Percentiles rank a stretch among this genome's conserved stretches.
These are phyloP conservation scores for Oenanthe sinensis DNA, from an alignment of 129 eudicot species.

Conservation along the genomic window DNA sequence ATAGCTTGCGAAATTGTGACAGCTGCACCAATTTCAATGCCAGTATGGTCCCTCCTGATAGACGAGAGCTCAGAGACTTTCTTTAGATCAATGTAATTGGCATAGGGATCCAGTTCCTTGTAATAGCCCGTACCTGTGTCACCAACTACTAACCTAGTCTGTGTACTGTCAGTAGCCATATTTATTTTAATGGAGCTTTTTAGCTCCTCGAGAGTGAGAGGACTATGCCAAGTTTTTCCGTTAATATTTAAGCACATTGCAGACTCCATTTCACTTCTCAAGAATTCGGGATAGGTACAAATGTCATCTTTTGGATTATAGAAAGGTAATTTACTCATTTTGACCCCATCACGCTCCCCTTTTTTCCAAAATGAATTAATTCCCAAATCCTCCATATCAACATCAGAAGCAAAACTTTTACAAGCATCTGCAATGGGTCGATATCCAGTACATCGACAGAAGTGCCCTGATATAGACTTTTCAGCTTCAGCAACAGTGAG, in stretches of 20 bases:
- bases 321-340: constrained; percentile 45
- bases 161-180: constrained; percentile 11
- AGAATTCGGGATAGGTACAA: constrained; percentile 45
- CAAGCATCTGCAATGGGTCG: constrained; percentile 94
- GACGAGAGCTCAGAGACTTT: constrained; percentile 60
- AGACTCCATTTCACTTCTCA: constrained; percentile 29
- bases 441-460: constrained; percentile 95
- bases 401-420: constrained; percentile 78
- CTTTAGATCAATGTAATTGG: constrained; percentile 63
- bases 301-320: constrained; percentile 45
- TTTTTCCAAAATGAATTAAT: constrained; percentile 74
- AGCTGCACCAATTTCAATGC: constrained; percentile 72
- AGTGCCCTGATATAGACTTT: constrained; percentile 70
- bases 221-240: constrained; percentile 53
- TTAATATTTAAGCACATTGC: constrained; percentile 24
- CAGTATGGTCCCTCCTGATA: constrained; percentile 28
- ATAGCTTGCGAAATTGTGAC: constrained; percentile 64
- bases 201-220: constrained; percentile 57
- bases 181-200: constrained; percentile 29
- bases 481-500: constrained; percentile 75
- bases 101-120: constrained; percentile 45
- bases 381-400: constrained; percentile 88
- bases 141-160: constrained; percentile 58
- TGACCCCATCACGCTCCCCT: constrained; percentile 39
- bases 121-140: constrained; percentile 71